Percentiles rank a stretch among this genome's conserved stretches.
These are phyloP conservation scores for Parafenestella ontariensis DNA, from an alignment of 2,329 filamentous ascomycete species.

Conservation along the genomic window DNA sequence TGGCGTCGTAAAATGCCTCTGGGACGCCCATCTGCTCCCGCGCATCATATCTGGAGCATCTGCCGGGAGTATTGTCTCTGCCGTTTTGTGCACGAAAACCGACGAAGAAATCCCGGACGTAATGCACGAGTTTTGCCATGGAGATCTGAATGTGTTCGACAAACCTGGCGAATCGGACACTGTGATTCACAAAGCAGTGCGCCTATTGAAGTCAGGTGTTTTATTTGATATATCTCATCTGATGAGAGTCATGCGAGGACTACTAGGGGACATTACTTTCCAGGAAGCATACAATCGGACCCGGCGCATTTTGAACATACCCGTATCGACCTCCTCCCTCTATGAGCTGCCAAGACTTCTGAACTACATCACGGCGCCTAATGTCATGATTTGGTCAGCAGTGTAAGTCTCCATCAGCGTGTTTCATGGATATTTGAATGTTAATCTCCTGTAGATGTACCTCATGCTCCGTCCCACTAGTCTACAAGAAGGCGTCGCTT, in stretches of 20 bases:
- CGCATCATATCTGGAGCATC: conserved; percentile 88
- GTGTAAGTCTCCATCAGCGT: conserved; percentile 60
- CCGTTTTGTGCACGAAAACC: conserved; percentile 78
- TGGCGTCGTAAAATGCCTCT: conserved; percentile 82
- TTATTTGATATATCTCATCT: conserved; percentile 87
- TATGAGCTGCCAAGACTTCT: conserved; percentile 87
- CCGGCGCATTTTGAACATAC: conserved; percentile 89
- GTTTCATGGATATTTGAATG: neutral
- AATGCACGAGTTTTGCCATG: conserved; percentile 74
- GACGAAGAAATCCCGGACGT: conserved; percentile 79
- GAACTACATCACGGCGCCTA: conserved; percentile 92
- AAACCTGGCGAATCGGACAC: conserved; percentile 66
- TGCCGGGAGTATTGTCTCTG: conserved; percentile 84
- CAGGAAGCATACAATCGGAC: conserved; percentile 97
- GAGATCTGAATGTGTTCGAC: conserved; percentile 83
- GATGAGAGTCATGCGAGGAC: conserved; percentile 77
- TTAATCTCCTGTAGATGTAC: conserved; percentile 64
- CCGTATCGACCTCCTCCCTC: conserved; percentile 84
- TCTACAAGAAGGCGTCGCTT: conserved; percentile 81
- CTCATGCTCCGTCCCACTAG: conserved; percentile 87
- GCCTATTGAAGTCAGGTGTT: conserved; percentile 80
- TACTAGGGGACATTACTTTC: conserved; percentile 91
- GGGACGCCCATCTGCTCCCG: conserved; percentile 76
- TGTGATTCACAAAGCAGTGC: conserved; percentile 71
- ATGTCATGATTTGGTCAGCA: conserved; percentile 95